phyloP scores from a whole-genome alignment of 495 filamentous ascomycete genomes.

The Hypoxylon rickii region DNA sequence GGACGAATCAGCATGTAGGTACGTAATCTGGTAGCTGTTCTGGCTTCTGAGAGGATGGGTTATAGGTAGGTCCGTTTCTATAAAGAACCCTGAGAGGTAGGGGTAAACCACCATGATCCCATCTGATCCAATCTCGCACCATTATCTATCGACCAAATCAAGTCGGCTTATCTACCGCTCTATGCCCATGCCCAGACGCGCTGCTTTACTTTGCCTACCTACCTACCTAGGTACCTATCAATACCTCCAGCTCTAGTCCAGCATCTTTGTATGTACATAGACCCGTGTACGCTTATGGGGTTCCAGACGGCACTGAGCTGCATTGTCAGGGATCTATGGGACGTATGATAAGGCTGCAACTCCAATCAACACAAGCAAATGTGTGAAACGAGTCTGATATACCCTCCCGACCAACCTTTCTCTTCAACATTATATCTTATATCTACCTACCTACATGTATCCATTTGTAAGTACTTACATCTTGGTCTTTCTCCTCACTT shows the following conservation, averaged over 20 bases:
- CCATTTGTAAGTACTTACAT: constrained; percentile 23
- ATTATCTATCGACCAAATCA: constrained; percentile 33
- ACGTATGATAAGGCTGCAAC: constrained; percentile 49
- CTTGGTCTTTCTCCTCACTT: constrained; percentile 27
- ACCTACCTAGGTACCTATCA: too few relatives aligned
- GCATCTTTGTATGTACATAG: too few relatives aligned
- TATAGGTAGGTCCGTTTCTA: constrained; percentile 17
- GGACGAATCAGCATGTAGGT: neutral
- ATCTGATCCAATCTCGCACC: constrained; percentile 36
- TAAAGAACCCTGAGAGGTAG: constrained; percentile 10
- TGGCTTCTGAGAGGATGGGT: neutral
- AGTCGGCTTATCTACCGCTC: constrained; percentile 43
- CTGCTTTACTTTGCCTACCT: constrained; percentile 11
- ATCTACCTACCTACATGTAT: neutral
- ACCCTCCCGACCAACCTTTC: constrained; percentile 26
- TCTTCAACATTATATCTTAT: neutral
- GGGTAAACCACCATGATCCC: constrained; percentile 25
- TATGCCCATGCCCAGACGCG: too few relatives aligned
- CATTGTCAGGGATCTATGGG: constrained; percentile 25
- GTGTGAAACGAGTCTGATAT: constrained; percentile 35
- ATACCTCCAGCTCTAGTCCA: too few relatives aligned
- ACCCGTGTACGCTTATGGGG: too few relatives aligned
- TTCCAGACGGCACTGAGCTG: constrained; percentile 22
- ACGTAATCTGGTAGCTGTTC: constrained; percentile 2
- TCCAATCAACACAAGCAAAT: constrained; percentile 33